These are phyloP conservation scores for Fraxinus velutina DNA, from an alignment of 305 asterid genomes.

Conservation along the genomic window DNA sequence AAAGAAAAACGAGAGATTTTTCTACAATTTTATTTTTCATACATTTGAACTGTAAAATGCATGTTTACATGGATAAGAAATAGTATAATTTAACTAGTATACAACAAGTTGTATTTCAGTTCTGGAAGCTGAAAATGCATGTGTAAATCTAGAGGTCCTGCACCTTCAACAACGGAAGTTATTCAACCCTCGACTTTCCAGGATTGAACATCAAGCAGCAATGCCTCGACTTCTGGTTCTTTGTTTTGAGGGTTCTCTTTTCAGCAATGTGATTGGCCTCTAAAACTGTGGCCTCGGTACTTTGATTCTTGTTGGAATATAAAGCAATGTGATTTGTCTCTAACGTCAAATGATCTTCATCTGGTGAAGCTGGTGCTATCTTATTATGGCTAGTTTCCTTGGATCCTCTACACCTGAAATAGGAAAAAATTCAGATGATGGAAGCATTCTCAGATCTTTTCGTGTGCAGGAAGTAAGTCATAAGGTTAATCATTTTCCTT, in stretches of 20 bases:
- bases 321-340: slow-evolving; percentile 22
- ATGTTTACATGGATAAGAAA: neutral
- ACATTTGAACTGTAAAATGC: neutral
- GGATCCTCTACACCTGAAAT: slow-evolving; percentile 42
- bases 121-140: neutral
- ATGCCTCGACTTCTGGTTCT: slow-evolving; percentile 18
- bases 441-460: neutral
- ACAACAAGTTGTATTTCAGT: neutral
- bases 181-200: slow-evolving; percentile 8
- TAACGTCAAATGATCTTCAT: slow-evolving; percentile 19
- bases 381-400: slow-evolving; percentile 56
- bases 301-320: slow-evolving; percentile 23
- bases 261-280: slow-evolving; percentile 17
- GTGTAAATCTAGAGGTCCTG: neutral
- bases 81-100: neutral
- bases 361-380: slow-evolving; percentile 58
- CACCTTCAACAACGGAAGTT: neutral
- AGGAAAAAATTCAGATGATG: neutral
- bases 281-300: neutral
- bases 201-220: slow-evolving; percentile 29
- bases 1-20: neutral
- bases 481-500: neutral
- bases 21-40: neutral
- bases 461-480: neutral
- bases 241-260: slow-evolving; percentile 14